phyloP scores from a whole-genome alignment of 1,284 basidiomycete species.

The Hemileia vastatrix region DNA sequence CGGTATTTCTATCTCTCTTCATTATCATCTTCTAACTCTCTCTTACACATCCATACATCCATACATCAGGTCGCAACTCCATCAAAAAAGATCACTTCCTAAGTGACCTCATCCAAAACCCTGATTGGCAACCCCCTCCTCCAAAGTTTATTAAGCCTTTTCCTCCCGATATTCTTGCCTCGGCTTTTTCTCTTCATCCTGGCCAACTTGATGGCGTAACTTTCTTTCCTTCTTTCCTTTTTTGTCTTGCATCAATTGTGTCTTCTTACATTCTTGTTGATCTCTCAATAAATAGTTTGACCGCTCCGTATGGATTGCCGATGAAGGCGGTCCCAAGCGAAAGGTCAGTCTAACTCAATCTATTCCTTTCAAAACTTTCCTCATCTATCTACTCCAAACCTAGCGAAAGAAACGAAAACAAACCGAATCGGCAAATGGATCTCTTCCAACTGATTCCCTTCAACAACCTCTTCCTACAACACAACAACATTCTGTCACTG shows the following conservation, averaged over 20 bases:
- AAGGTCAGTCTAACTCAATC: background rate
- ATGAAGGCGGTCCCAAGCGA: conserved; percentile 21
- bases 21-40: background rate
- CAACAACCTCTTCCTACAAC: background rate
- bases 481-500: background rate
- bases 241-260: too few relatives aligned
- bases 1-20: background rate
- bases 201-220: conserved; percentile 6
- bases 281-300: conserved; percentile 1
- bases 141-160: conserved; percentile 21
- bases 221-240: background rate
- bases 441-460: background rate
- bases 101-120: conserved; percentile 3
- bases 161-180: background rate
- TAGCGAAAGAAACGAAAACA: conserved; percentile 22
- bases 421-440: background rate
- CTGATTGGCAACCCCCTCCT: conserved; percentile 9
- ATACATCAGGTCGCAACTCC: conserved; percentile 13
- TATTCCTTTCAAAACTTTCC: background rate
- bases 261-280: background rate
- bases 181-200: conserved; percentile 18
- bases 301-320: conserved; percentile 14
- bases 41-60: background rate
- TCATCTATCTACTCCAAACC: background rate
- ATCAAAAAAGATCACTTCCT: conserved; percentile 21